phyloP scores from a whole-genome alignment of 257 asterid species.

The Coffea eugenioides region DNA sequence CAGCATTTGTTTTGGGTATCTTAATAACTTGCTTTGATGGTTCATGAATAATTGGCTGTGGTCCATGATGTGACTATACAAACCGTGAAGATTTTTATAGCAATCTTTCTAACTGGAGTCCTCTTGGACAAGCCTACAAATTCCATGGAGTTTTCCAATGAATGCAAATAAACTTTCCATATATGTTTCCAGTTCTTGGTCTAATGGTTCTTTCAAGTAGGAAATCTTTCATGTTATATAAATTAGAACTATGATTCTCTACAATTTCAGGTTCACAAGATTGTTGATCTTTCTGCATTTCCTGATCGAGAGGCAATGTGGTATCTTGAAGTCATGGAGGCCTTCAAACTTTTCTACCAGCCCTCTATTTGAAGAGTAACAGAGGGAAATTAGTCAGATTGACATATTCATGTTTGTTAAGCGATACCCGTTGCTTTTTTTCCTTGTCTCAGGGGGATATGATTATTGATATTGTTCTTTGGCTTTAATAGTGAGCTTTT shows the following conservation, averaged over 20 bases:
- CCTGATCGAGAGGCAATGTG: conserved; percentile 94
- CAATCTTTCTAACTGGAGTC: neutral
- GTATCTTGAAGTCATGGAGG: conserved; percentile 93
- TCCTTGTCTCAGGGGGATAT: no score
- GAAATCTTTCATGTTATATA: neutral
- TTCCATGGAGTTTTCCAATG: neutral
- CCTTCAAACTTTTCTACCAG: conserved; percentile 68
- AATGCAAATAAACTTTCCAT: neutral
- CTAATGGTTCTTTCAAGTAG: neutral
- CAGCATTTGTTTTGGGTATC: neutral
- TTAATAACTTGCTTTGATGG: neutral
- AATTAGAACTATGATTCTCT: neutral
- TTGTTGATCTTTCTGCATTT: conserved; percentile 70
- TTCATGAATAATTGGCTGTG: neutral
- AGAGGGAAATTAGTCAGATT: neutral
- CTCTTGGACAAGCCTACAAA: neutral
- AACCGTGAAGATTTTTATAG: neutral
- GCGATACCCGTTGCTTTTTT: neutral
- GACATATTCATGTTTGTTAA: no score
- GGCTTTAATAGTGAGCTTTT: no score
- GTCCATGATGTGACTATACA: neutral
- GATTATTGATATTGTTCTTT: no score
- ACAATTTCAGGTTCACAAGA: conserved; percentile 79
- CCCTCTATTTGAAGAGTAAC: conserved; percentile 44
- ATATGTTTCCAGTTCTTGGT: neutral